Base-by-base conservation (phyloP, 2,329 filamentous ascomycete species). In the Stagonosporopsis rhizophila region DNA sequence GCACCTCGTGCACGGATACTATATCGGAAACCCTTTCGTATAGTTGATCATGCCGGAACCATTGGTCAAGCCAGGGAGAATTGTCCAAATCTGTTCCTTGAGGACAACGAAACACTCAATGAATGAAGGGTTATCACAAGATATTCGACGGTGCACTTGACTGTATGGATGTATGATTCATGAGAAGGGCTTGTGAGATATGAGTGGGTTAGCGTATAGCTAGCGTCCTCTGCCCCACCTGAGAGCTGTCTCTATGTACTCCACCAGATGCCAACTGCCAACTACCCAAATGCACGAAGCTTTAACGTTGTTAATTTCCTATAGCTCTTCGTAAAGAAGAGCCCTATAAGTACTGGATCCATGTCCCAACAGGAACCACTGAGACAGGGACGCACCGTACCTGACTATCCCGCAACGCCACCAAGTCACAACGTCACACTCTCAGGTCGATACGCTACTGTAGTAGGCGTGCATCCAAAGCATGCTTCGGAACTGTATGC, bases 381-480 rank as follows among this genome's bases (percentile, higher is more conserved):
- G 2, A 47, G 30, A 27, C 40, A 56, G 7, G 56, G 56, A n/a
- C 52, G 22, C 19, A 17, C 32, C 6, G 51, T 55, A 6, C 38
- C 51, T 23, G 42, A 55, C 7, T n/a, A 8, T 6, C 42, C 46
- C n/a, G 60, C 57, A 17, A 52, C 23, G 11, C 22, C 50, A 17
- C 60, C 60, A 40, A 55, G 46, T 25, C 46, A 50, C 40, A 34
- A 58, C 41, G 42, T 55, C 34, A 41, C 37, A 19, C 53, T 62
- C 17, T 22, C 40, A 17, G 60, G 60, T 30, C 22, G 37, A 27
- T 27, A 55, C 28, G 53, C 52, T 20, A 55, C 53, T 1, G 39
- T 62, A 19, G 44, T 51, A 25, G 46, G 50, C 3, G 20, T 58
- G 6, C 8, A 47, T 19, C n/a, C 47, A 4, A 17, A 38, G 12